Evolutionary conservation across 139 green algal species (phyloP), one percentile per base, ranked within the genome.

Genomic region (Pseudopediastrum boryanum): DNA sequence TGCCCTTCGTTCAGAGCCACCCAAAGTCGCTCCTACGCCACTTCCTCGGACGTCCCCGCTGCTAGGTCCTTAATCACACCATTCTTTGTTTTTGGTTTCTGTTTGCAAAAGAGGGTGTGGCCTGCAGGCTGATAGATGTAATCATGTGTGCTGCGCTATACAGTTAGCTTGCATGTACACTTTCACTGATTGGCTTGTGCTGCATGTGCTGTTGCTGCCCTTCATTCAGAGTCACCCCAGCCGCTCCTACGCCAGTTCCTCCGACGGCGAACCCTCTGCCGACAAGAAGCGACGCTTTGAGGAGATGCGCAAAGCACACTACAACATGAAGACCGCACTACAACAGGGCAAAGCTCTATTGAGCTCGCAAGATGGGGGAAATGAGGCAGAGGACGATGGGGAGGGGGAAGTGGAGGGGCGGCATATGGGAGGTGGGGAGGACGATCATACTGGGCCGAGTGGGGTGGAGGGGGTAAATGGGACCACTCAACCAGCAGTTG

Each of bases 251-350:
- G 8, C 8, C 12, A 25, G 42, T 9, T 51, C 19, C 16, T 62
- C 42, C 16, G 25, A 5, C 67, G 21, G n/a, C 13, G 48, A 59
- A 16, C 21, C 3, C 59, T 66, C 46, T 41, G 33, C 61, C 2
- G 62, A 81, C 43, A 81, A 81, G 61, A 63, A 64, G 46, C 62
- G 36, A 36, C 62, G 46, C 0, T 81, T 81, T 38, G 62, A 71
- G 65, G 62, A 31, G 16, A 72, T 72, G 74, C 64, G 74, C 29
- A 71, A 72, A 35, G 44, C 62, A 46, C 74, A 81, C 58, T 81
- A 81, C 46, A 81, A 81, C 74, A 81, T 81, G 74, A 71, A 64
- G 44, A 21, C 72, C 23, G 74, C 74, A 16, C 74, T 81, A 25
- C 36, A 61, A 23, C n/a, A 78, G 54, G 71, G n/a, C n/a, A n/a